Conservation (phyloP, 169 alveolate genomes). For the Cryptosporidium muris region DNA sequence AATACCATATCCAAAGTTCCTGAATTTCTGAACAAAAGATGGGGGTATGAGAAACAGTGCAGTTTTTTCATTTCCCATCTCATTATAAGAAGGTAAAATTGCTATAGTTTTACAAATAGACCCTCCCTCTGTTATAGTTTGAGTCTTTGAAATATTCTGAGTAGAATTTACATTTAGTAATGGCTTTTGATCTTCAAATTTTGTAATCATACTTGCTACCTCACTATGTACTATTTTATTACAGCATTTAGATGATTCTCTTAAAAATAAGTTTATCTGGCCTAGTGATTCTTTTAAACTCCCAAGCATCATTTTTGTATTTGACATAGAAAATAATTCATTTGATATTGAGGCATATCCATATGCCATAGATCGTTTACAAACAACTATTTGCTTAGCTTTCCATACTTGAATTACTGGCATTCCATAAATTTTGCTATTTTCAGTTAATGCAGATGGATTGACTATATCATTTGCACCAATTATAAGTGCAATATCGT, state of each 20-base stretch:
- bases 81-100: constrained; percentile 31
- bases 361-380: constrained; percentile 74
- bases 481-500: constrained; percentile 78
- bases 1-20: constrained; percentile 33
- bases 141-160: neutral
- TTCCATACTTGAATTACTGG: constrained; percentile 79
- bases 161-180: constrained; percentile 3
- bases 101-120: constrained; percentile 13
- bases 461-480: constrained; percentile 85
- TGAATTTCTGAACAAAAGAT: constrained; percentile 14
- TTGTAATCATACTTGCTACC: neutral
- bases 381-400: constrained; percentile 74
- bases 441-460: constrained; percentile 76
- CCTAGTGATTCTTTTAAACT: constrained; percentile 61
- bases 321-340: constrained; percentile 77
- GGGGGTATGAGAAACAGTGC: constrained; percentile 55
- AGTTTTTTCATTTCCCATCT: neutral
- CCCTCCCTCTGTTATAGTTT: neutral
- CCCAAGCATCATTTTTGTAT: constrained; percentile 75
- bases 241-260: constrained; percentile 28
- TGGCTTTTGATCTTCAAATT: neutral
- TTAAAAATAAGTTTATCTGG: constrained; percentile 7
- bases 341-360: constrained; percentile 79
- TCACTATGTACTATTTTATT: constrained; percentile 47
- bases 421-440: constrained; percentile 77